Evolutionary conservation across 2,329 filamentous ascomycete species (phyloP).

Genomic region (Diaporthe vexans): DNA sequence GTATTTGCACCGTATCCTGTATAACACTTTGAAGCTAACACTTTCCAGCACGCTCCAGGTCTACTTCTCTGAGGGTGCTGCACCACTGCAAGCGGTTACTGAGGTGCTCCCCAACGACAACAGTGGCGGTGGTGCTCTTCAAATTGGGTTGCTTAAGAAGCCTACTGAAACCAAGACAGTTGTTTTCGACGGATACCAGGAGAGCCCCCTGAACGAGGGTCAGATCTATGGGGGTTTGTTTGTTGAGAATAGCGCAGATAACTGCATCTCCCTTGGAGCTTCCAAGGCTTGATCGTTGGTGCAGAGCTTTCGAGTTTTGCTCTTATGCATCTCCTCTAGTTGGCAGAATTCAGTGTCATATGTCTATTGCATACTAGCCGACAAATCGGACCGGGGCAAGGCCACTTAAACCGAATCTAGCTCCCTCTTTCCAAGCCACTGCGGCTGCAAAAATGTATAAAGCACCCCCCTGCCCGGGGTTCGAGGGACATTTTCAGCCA

Average conservation of each 20-base stretch:
- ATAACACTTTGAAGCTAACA: background rate
- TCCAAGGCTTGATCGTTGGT: background rate
- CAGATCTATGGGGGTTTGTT: slow-evolving; percentile 67
- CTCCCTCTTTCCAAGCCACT: no score
- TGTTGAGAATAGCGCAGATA: slow-evolving; percentile 60
- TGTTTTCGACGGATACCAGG: slow-evolving; percentile 63
- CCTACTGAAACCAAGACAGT: slow-evolving; percentile 62
- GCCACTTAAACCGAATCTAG: background rate
- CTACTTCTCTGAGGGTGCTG: slow-evolving; percentile 66
- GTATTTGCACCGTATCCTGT: background rate
- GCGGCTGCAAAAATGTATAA: no score
- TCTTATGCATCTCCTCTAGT: background rate
- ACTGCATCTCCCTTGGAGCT: slow-evolving; percentile 53
- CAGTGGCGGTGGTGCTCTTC: slow-evolving; percentile 70
- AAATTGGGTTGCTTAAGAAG: slow-evolving; percentile 75
- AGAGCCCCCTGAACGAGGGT: slow-evolving; percentile 63
- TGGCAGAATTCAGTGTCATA: background rate
- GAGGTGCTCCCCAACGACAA: slow-evolving; percentile 63
- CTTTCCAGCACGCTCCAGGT: slow-evolving; percentile 65
- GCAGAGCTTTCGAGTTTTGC: background rate
- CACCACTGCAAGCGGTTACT: slow-evolving; percentile 61
- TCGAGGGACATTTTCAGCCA: no score
- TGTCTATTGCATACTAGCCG: background rate
- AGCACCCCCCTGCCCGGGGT: no score
- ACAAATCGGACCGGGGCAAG: background rate